phyloP scores from a whole-genome alignment of 768 basidiomycete genomes.

The Porphyrellus cyaneotinctus region DNA sequence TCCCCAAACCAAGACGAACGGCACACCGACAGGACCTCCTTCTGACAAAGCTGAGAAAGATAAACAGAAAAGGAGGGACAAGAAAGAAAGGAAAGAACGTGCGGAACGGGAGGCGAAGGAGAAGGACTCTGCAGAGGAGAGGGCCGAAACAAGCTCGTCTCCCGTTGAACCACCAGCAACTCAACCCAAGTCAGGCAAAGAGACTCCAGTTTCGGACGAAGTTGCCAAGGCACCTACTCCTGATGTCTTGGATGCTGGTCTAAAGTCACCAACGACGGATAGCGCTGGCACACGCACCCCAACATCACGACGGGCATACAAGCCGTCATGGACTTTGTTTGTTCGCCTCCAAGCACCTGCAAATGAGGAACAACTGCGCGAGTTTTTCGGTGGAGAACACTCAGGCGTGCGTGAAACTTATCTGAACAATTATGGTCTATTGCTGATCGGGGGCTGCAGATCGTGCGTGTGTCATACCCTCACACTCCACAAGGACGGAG shows the following conservation, averaged over 20 bases:
- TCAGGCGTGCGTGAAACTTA: slow-evolving; percentile 52
- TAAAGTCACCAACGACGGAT: slow-evolving; percentile 56
- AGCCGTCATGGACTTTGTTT: slow-evolving; percentile 84
- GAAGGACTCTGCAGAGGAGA: slow-evolving; percentile 36
- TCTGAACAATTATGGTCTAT: background rate
- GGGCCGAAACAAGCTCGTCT: slow-evolving; percentile 27
- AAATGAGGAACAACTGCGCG: slow-evolving; percentile 62
- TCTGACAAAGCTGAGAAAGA: slow-evolving; percentile 54
- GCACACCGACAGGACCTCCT: slow-evolving; percentile 26
- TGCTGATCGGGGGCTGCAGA: slow-evolving; percentile 36
- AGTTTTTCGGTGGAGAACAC: slow-evolving; percentile 73
- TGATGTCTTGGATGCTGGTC: slow-evolving; percentile 29
- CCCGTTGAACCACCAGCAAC: slow-evolving; percentile 19
- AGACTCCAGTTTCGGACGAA: slow-evolving; percentile 33
- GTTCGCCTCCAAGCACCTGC: slow-evolving; percentile 58
- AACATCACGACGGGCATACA: slow-evolving; percentile 54
- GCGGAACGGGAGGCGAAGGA: slow-evolving; percentile 40
- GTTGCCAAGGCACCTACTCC: slow-evolving; percentile 22
- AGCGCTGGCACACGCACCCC: slow-evolving; percentile 69
- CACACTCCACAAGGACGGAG: slow-evolving; percentile 43
- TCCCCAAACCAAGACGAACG: slow-evolving; percentile 32
- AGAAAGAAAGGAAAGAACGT: slow-evolving; percentile 58
- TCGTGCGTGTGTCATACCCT: slow-evolving; percentile 66
- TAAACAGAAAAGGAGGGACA: slow-evolving; percentile 56
- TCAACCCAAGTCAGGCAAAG: slow-evolving; percentile 38